Evolutionary conservation across 2,329 filamentous ascomycete species (phyloP), one percentile per base, ranked within the genome.

Genomic region (Aspergillus persii): DNA sequence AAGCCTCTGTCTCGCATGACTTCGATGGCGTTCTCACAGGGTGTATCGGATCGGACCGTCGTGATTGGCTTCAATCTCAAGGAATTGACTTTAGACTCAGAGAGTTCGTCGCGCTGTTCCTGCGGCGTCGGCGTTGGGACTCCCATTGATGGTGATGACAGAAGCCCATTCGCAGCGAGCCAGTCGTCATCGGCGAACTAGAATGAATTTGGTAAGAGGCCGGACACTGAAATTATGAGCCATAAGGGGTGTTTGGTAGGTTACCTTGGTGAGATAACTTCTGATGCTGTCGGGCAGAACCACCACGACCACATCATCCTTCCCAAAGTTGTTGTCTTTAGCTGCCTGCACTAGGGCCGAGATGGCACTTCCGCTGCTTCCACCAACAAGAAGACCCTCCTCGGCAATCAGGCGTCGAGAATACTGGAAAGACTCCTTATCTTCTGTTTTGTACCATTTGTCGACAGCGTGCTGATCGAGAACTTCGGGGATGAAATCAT

Each of bases 1-100:
- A 97, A 99, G 63, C 92, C 92, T 80, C 95, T 96, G 72, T 99
- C 95, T 67, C 94, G 91, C 95, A 99, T 98, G 62, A 91, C 93
- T 80, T 99, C 95, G 65, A 98, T 92, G 55, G 96, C 95, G 66
- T 94, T 90, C 63, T 90, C 85, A 78, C 93, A 96, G 2, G 86
- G 77, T 33, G 88, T 88, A 55, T 83, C 83, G 30, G 88, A 83
- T 27, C 87, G 80, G 56, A 99, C 85, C 8, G 93, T 96, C 29
- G 92, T 96, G 59, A 99, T 90, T 39, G 95, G 95, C 80, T 97
- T 99, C 60, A 99, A 83, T 61, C 94, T 88, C 15, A 99, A 87
- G 33, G 89, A 86, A 46, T 87, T 85, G 68, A 99, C 89, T 46
- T 91, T 96, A 47, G 90, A 91, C 58, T 86, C 86, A 48, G 83